phyloP scores from a whole-genome alignment of 2,329 filamentous ascomycete genomes.

The Penicillium sp. region DNA sequence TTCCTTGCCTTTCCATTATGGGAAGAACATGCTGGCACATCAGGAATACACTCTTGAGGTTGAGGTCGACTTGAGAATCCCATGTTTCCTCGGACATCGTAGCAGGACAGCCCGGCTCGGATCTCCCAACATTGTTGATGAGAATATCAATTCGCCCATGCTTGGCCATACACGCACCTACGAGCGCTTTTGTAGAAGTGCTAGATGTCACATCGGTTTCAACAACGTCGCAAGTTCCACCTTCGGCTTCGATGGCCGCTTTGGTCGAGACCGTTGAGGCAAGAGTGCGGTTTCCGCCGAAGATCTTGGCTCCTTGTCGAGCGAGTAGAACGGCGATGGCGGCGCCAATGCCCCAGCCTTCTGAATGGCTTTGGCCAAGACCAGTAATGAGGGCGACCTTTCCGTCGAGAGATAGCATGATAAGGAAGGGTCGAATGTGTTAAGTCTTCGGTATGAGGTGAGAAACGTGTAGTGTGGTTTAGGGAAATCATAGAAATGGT shows the following conservation, averaged over 20 bases:
- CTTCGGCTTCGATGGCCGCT: slow-evolving; percentile 38
- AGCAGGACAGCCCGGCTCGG: slow-evolving; percentile 55
- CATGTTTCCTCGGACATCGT: slow-evolving; percentile 52
- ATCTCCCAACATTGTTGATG: slow-evolving; percentile 62
- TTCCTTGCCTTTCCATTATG: slow-evolving; percentile 25
- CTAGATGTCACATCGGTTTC: slow-evolving; percentile 56
- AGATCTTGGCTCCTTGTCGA: slow-evolving; percentile 51
- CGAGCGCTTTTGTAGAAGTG: slow-evolving; percentile 52
- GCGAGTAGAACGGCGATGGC: slow-evolving; percentile 53
- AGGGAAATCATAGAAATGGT: background rate
- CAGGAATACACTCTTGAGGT: slow-evolving; percentile 59
- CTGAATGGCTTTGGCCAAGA: slow-evolving; percentile 40
- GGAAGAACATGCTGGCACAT: slow-evolving; percentile 46
- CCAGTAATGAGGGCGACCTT: slow-evolving; percentile 30
- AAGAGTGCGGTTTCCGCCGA: slow-evolving; percentile 53
- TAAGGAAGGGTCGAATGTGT: background rate
- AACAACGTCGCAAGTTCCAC: slow-evolving; percentile 44
- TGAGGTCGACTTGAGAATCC: slow-evolving; percentile 57
- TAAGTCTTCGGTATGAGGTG: background rate
- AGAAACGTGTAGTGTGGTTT: background rate
- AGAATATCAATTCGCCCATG: slow-evolving; percentile 62
- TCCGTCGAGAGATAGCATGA: slow-evolving; percentile 4
- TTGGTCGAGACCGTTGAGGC: slow-evolving; percentile 43
- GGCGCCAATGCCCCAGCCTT: slow-evolving; percentile 54
- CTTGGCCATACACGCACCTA: slow-evolving; percentile 54